A percentile compares a stretch with the other conserved stretches of the same genome.
These are phyloP conservation scores for Phytophthora melonis DNA, from an alignment of 352 stramenopile genomes.

Conservation along the genomic window DNA sequence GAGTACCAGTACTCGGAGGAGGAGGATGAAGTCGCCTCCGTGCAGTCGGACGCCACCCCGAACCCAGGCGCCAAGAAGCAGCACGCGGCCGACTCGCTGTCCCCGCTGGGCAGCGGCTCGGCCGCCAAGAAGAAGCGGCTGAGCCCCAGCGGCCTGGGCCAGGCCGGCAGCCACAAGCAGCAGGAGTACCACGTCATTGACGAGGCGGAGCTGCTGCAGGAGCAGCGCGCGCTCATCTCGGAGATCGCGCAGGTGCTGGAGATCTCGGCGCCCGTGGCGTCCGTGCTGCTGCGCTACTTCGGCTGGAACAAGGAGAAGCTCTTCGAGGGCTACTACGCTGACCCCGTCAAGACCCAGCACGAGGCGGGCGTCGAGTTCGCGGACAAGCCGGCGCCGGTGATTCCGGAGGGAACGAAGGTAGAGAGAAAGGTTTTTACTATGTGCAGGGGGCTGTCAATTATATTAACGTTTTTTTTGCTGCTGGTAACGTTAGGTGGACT, in stretches of 20 bases:
- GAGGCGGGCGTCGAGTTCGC: conserved; percentile 73
- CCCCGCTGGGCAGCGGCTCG: conserved; percentile 50
- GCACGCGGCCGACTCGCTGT: conserved; percentile 44
- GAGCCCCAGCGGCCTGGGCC: conserved; percentile 46
- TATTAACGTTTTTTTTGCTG: no score
- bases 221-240: conserved; percentile 68
- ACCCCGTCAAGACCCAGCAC: conserved; percentile 63
- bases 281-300: conserved; percentile 86
- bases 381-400: conserved; percentile 42
- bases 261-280: conserved; percentile 63
- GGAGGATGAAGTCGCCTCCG: conserved; percentile 42
- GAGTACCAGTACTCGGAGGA: conserved; percentile 74
- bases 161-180: conserved; percentile 32
- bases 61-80: conserved; percentile 45
- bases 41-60: conserved; percentile 31
- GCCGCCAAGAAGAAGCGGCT: conserved; percentile 82
- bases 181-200: conserved; percentile 89
- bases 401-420: conserved; percentile 55
- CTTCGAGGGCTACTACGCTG: conserved; percentile 87
- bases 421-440: no score
- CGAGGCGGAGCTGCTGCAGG: conserved; percentile 76
- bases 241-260: conserved; percentile 87
- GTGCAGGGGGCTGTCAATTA: no score
- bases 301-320: conserved; percentile 93
- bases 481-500: conserved; percentile 59